phyloP scores from a whole-genome alignment of 2,329 filamentous ascomycete species.

The Rosellinia necatrix region DNA sequence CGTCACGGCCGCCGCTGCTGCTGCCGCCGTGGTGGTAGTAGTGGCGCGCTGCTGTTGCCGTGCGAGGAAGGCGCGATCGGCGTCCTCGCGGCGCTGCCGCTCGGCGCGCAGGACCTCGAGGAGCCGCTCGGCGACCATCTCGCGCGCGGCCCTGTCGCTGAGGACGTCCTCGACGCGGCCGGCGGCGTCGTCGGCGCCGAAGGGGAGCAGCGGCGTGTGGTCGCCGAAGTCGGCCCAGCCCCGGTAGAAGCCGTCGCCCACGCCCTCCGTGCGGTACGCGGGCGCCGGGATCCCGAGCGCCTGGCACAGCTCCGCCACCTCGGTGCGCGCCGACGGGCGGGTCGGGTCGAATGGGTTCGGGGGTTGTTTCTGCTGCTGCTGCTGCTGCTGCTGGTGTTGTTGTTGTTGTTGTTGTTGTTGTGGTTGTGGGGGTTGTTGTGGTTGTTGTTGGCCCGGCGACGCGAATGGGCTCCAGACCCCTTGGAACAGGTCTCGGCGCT shows the following conservation, averaged over 20 bases:
- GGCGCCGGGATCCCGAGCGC: conserved; percentile 43
- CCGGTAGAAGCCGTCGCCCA: conserved; percentile 40
- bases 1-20: too few relatives aligned
- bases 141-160: conserved; percentile 44
- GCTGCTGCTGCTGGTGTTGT: not conserved
- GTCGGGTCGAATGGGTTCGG: conserved; percentile 29
- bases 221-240: conserved; percentile 39
- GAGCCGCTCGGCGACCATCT: conserved; percentile 47
- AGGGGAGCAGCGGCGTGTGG: conserved; percentile 9
- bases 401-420: too few relatives aligned
- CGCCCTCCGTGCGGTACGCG: conserved; percentile 40
- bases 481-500: too few relatives aligned
- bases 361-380: conserved; percentile 30
- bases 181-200: conserved; percentile 19
- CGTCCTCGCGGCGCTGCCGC: conserved; percentile 24
- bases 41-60: too few relatives aligned
- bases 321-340: conserved; percentile 27
- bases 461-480: too few relatives aligned
- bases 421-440: too few relatives aligned
- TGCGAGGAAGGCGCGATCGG: conserved; percentile 4
- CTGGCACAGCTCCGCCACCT: conserved; percentile 42
- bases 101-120: conserved; percentile 43
- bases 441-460: too few relatives aligned
- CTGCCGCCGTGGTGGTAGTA: too few relatives aligned
- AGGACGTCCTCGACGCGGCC: conserved; percentile 35